phyloP scores from a whole-genome alignment of 306 rosid genomes.

The Cucurbita maxima region DNA sequence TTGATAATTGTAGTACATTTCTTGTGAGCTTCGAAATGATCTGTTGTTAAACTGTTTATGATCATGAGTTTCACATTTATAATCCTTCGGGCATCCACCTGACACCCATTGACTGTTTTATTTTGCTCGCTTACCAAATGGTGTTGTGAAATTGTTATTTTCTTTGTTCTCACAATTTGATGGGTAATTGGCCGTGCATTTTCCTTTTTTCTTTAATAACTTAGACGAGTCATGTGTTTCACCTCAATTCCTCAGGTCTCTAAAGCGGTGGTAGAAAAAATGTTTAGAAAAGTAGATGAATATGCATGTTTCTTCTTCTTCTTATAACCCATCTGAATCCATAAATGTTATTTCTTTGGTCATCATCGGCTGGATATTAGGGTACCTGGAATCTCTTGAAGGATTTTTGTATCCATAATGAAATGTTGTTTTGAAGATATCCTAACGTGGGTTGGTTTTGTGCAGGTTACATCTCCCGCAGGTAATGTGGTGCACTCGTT shows the following conservation, averaged over 20 bases:
- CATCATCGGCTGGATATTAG: background rate
- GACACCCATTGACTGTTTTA: too few relatives aligned
- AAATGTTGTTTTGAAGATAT: background rate
- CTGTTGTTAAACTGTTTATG: background rate
- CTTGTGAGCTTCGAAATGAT: background rate
- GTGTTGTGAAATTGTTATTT: too few relatives aligned
- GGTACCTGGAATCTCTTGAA: background rate
- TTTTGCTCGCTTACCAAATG: too few relatives aligned
- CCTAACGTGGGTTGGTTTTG: conserved; percentile 13
- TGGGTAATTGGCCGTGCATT: too few relatives aligned
- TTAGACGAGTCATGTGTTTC: too few relatives aligned
- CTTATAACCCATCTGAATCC: background rate
- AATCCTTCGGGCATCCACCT: background rate
- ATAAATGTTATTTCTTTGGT: background rate
- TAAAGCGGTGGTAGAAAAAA: too few relatives aligned
- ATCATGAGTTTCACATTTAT: background rate
- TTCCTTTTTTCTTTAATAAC: too few relatives aligned
- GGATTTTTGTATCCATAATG: background rate
- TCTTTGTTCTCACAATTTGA: too few relatives aligned
- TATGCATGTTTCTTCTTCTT: background rate
- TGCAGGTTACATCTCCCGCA: conserved; percentile 71
- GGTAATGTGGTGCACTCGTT: conserved; percentile 48
- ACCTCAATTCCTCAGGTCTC: too few relatives aligned
- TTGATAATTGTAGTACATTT: background rate
- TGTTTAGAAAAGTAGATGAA: too few relatives aligned